Evolutionary conservation across 768 basidiomycete genomes (phyloP).

Genomic region (Xanthoconium stramineum): DNA sequence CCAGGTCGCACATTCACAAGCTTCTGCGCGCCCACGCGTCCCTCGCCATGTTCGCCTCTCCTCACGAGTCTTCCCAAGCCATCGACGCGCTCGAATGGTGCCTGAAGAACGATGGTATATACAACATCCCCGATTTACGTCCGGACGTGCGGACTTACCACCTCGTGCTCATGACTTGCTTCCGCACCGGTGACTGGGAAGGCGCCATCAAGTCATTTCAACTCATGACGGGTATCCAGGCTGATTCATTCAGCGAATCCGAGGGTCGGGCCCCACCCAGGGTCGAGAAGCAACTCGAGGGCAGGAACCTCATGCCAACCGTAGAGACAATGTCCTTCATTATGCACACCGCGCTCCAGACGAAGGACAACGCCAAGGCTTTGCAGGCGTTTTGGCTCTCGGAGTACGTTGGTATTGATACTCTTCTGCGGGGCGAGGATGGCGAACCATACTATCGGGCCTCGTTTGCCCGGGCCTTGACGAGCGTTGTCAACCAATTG

Average conservation of each 20-base stretch:
- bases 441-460: constrained; percentile 38
- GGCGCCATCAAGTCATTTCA: constrained; percentile 57
- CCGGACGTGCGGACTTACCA: constrained; percentile 46
- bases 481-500: constrained; percentile 39
- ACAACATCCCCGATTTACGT: constrained; percentile 41
- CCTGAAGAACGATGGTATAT: constrained; percentile 50
- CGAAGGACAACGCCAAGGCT: constrained; percentile 46
- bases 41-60: constrained; percentile 39
- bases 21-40: constrained; percentile 51
- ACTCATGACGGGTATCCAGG: constrained; percentile 67
- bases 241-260: constrained; percentile 41
- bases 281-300: constrained; percentile 40
- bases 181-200: constrained; percentile 62
- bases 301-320: constrained; percentile 45
- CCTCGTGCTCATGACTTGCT: constrained; percentile 61
- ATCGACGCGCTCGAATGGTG: constrained; percentile 68
- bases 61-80: constrained; percentile 43
- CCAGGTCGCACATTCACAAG: constrained; percentile 56
- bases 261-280: constrained; percentile 40
- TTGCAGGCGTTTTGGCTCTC: constrained; percentile 63
- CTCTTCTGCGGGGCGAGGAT: constrained; percentile 28
- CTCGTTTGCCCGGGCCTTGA: constrained; percentile 48
- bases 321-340: constrained; percentile 55
- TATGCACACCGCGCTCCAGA: constrained; percentile 55
- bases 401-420: constrained; percentile 41